Conservation (phyloP, 768 basidiomycete genomes). For the Phanerochaete sordida region DNA sequence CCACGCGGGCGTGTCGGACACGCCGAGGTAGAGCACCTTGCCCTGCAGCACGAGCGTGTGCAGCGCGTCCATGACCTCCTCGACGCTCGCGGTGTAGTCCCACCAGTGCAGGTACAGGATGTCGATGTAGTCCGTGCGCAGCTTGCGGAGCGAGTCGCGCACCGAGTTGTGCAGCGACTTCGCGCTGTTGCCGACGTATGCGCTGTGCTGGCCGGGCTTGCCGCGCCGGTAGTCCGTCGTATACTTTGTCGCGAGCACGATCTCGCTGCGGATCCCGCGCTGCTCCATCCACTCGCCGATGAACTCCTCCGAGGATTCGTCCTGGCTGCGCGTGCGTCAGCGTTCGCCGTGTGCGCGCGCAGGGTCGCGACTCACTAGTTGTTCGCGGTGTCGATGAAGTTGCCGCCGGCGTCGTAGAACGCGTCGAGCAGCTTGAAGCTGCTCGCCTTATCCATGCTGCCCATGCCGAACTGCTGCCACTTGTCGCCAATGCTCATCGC, state of each 20-base stretch:
- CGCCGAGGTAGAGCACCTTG: constrained; percentile 35
- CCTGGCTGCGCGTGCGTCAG: constrained; percentile 18
- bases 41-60: constrained; percentile 44
- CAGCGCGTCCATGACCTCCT: constrained; percentile 50
- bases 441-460: constrained; percentile 37
- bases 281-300: constrained; percentile 38
- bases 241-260: constrained; percentile 26
- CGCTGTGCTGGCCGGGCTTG: constrained; percentile 25
- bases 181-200: constrained; percentile 39
- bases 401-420: constrained; percentile 11
- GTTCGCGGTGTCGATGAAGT: constrained; percentile 32
- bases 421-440: constrained; percentile 40
- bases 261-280: constrained; percentile 29
- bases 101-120: constrained; percentile 52
- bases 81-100: constrained; percentile 48
- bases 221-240: constrained; percentile 16
- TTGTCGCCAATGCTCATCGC: constrained; percentile 43
- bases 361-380: constrained; percentile 31
- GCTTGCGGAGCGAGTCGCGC: constrained; percentile 36
- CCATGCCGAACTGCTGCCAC: constrained; percentile 31
- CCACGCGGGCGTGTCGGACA: constrained; percentile 31
- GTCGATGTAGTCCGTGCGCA: constrained; percentile 55
- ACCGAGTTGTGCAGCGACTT: constrained; percentile 29
- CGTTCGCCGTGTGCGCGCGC: background rate
- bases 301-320: constrained; percentile 30